Base-by-base conservation (phyloP, 306 rosid genomes). In the Acacia melanoxylon region DNA sequence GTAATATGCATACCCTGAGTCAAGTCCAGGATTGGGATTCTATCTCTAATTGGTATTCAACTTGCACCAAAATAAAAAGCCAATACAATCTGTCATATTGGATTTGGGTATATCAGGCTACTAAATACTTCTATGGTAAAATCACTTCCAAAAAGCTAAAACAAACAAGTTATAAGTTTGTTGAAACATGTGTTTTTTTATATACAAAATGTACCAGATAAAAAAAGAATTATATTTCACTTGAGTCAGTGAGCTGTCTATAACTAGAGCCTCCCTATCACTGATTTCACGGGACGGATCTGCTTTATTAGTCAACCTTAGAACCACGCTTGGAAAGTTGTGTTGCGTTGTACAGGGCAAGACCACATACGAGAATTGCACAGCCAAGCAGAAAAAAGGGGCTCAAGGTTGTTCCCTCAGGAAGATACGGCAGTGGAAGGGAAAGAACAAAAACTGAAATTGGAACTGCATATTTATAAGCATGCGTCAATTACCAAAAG, bases 391-490 rank as follows among this genome's bases (percentile, higher is more conserved):
- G 84, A 70, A 94, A 94, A 45, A 88, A 84, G 40, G 97, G 97
- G 79, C 98, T 91, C 85, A 94, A 80, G 74, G 74, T 82, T 82
- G 97, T 80, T 80, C 88, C 88, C 54, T 58, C 82, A 2, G 89
- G 88, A 82, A 94, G 92, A 89, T 89, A 94, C 62, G 98, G 98
- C 88, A 94, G 81, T 72, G 95, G 97, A 61, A 87, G 90, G 63
- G 98, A 91, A 79, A 93, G 97, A 76, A 90, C 73, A 72, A 84
- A 92, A 78, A 94, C 89, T 52, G 97, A 86, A 79, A 91, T 72
- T 8, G 98, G 97, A 87, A 93, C 98, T 94, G 94, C 91, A 91
- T 81, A 83, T 83, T 33, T 54, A 83, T 27, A 70, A 84, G 31
- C 77, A 72, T 61, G 65, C 46, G 58, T 33, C 42, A 76, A 19